Conservation (phyloP, 345 rosid species). For the Boechera divaricarpa region DNA sequence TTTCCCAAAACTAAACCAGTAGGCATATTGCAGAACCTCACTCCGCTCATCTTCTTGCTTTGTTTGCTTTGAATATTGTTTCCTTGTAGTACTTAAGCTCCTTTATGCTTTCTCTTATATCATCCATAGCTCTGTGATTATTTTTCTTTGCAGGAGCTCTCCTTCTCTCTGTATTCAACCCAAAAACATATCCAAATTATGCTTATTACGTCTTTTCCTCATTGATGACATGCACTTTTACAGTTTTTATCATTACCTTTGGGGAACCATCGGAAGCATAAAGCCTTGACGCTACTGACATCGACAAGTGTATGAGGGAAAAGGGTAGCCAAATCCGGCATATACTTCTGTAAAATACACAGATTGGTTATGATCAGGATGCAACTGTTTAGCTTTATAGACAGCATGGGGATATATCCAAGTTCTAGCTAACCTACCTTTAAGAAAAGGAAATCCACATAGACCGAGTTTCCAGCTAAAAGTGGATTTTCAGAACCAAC, state of each 20-base stretch:
- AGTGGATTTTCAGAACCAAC: constrained; percentile 65
- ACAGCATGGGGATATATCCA: background rate
- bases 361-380: constrained; percentile 57
- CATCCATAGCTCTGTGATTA: constrained; percentile 86
- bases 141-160: constrained; percentile 75
- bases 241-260: constrained; percentile 52
- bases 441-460: constrained; percentile 71
- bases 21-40: background rate
- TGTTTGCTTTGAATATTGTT: constrained; percentile 59
- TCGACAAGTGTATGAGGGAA: constrained; percentile 83
- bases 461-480: constrained; percentile 88
- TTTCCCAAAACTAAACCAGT: constrained; percentile 7
- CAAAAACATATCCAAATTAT: constrained; percentile 20
- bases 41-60: constrained; percentile 51
- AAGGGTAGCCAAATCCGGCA: constrained; percentile 79
- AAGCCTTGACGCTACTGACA: constrained; percentile 83
- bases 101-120: constrained; percentile 81
- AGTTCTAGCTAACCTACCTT: constrained; percentile 62
- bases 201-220: background rate
- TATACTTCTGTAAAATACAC: constrained; percentile 69
- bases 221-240: background rate
- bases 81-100: constrained; percentile 84
- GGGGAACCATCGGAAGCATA: constrained; percentile 82
- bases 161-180: constrained; percentile 55
- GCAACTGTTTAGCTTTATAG: constrained; percentile 9